Evolutionary conservation across 179 eudicot species (phyloP), one percentile per base, ranked within the genome.

Genomic region (Silene vulgaris): DNA sequence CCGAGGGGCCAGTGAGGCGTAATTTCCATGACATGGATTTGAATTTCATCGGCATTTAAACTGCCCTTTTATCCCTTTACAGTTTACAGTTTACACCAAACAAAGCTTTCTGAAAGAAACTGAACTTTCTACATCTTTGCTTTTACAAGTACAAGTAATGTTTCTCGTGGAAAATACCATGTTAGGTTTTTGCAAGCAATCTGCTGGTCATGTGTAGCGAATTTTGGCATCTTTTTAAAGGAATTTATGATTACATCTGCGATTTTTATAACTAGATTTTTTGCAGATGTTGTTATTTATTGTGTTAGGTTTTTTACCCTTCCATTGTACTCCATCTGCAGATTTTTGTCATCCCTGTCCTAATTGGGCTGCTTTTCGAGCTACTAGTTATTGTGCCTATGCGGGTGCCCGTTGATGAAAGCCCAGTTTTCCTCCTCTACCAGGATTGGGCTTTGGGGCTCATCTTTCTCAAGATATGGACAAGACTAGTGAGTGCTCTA

Each of bases 381-480:
- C 97, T 94, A 59, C 79, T 94, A 66, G 97, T 94, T 50, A 94
- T 94, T 76, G 98, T 92, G 69, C 98, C 98, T 14, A 92, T 94
- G 98, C 87, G 98, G 77, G 97, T 94, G 54, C 97, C 98, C 3
- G 84, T 92, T 13, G 95, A 94, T 77, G 97, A 94, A 79, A 94
- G 98, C 83, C 98, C 97, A 40, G 97, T 94, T 70, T 94, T 94
- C 87, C 97, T 92, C 75, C 83, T 94, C 16, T 94, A 92, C 83
- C 98, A 94, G 81, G 98, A 94, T 74, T 94, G 98, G 98, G 98
- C 97, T 74, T 82, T 92, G 76, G 98, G 98, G 37, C 91, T 94
- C 2, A 92, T 92, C 76, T 94, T 94, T 78, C 83, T 94, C 14
- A 94, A 92, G 89, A 94, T 92, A 74, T 92, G 98, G 98, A 94